Evolutionary conservation across 1,139 yeast genomes (phyloP), one percentile per base, ranked within the genome.

Genomic region (Pichia sp.): DNA sequence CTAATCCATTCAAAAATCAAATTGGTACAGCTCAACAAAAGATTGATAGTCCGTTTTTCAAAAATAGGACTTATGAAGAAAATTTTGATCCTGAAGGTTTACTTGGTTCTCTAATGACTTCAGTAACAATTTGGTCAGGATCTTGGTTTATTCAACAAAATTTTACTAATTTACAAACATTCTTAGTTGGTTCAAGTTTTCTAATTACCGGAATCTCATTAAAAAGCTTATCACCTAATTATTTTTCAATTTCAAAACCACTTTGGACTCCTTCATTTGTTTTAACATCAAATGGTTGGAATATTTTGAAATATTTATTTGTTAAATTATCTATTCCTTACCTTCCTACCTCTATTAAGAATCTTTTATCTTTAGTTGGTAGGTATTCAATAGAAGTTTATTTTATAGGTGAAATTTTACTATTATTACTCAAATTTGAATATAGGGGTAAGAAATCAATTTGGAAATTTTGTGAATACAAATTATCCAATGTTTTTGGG

Each of bases 21-120:
- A 58, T 47, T 11, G 7, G n/a, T n/a, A 58, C 69, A 5, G 69
- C 69, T 7, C 71, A 67, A 46, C 62, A 68, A 25, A 49, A 50
- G 33, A 56, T 67, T 34, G 71, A 67, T 56, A 42, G 40, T 8
- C 48, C 55, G 3, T 47, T 63, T 26, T 53, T 62, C 42, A 58
- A 56, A 9, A 53, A 49, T 26, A 47, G 62, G 10, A 53, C 62
- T 46, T 60, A 61, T 50, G 50, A 54, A 34, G 58, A 62, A 26
- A 58, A 56, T 30, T 63, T 60, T 46, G 72, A 68, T 46, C 71
- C 72, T 1, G 72, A 68, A 51, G 72, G 72, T 1, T 49, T 66
- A 30, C 56, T 68, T 25, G 70, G 71, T 2, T 53, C 64, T 4
- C 47, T 68, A 25, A 64, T 61, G 54, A 63, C 70, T 5, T 55